Evolutionary conservation across 345 rosid genomes (phyloP).

Genomic region (Camelina sativa): DNA sequence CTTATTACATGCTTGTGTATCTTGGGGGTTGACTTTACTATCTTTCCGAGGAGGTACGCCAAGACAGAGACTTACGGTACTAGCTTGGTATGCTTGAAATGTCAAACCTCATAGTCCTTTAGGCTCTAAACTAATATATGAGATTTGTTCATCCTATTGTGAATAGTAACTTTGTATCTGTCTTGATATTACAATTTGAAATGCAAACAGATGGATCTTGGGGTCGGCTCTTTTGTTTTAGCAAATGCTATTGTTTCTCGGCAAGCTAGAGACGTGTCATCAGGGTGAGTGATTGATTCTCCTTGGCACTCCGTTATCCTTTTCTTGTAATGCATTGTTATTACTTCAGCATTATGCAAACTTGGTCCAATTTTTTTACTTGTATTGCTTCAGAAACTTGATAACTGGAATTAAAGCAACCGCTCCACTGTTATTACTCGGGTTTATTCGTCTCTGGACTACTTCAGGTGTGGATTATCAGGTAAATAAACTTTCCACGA

Average conservation of each 20-base stretch:
- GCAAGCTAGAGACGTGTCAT: slow-evolving; percentile 71
- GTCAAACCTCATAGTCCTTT: not conserved
- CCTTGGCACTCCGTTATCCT: slow-evolving; percentile 4
- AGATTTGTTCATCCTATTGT: not conserved
- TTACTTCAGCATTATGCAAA: slow-evolving; percentile 9
- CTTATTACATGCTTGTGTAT: slow-evolving; percentile 78
- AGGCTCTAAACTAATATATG: not conserved
- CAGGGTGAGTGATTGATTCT: slow-evolving; percentile 53
- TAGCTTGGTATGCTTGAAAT: slow-evolving; percentile 62
- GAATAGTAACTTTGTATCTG: not conserved
- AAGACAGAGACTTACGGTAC: slow-evolving; percentile 88
- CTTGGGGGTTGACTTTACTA: slow-evolving; percentile 88
- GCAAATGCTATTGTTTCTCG: slow-evolving; percentile 81
- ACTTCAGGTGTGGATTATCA: slow-evolving; percentile 87
- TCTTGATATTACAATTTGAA: slow-evolving; percentile 14
- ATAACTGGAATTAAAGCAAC: slow-evolving; percentile 58
- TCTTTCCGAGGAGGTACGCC: slow-evolving; percentile 86
- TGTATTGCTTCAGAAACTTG: slow-evolving; percentile 58
- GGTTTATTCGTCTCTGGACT: slow-evolving; percentile 74
- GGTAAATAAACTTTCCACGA: slow-evolving; percentile 45
- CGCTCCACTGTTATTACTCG: slow-evolving; percentile 69
- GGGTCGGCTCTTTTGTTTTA: slow-evolving; percentile 90
- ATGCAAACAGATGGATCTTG: slow-evolving; percentile 86
- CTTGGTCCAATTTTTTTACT: not conserved
- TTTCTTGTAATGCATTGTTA: not conserved